Evolutionary conservation across 768 basidiomycete species (phyloP).

Genomic region (Calocybe gangraenosa): DNA sequence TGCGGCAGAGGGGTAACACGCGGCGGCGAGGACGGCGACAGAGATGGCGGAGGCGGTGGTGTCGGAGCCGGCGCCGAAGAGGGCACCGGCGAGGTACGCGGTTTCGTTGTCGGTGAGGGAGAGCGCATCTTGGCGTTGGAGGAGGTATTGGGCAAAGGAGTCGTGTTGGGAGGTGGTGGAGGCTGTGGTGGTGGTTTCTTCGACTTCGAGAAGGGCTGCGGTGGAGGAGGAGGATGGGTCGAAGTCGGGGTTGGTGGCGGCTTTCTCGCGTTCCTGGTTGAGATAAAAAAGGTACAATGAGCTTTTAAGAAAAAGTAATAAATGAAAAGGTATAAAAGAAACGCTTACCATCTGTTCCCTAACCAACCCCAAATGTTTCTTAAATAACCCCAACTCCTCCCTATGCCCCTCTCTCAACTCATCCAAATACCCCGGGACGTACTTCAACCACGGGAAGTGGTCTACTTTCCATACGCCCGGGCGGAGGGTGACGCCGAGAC

Average conservation of each 20-base stretch:
- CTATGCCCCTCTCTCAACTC: slow-evolving; percentile 51
- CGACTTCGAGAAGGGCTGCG: slow-evolving; percentile 22
- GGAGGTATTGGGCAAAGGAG: slow-evolving; percentile 52
- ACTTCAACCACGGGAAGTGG: slow-evolving; percentile 38
- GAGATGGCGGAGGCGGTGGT: slow-evolving; percentile 61
- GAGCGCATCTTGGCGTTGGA: slow-evolving; percentile 51
- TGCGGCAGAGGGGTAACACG: slow-evolving; percentile 51
- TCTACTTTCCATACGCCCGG: slow-evolving; percentile 47
- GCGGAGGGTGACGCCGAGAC: slow-evolving; percentile 40
- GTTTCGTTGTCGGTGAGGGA: slow-evolving; percentile 53
- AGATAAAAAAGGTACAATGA: not conserved
- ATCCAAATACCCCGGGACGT: slow-evolving; percentile 56
- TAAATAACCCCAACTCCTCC: slow-evolving; percentile 55
- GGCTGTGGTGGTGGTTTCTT: slow-evolving; percentile 24
- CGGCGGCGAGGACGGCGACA: slow-evolving; percentile 53
- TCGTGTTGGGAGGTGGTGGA: slow-evolving; percentile 14
- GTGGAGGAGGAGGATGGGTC: not conserved
- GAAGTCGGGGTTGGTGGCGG: slow-evolving; percentile 12
- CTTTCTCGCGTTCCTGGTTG: slow-evolving; percentile 27
- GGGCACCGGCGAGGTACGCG: slow-evolving; percentile 58
- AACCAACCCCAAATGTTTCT: slow-evolving; percentile 45
- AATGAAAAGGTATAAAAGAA: too few species aligned
- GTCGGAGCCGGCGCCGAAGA: slow-evolving; percentile 66
- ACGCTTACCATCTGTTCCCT: slow-evolving; percentile 39
- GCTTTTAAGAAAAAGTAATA: too few species aligned